phyloP scores from a whole-genome alignment of 1,284 basidiomycete species.

The Leccinum fuscescens region DNA sequence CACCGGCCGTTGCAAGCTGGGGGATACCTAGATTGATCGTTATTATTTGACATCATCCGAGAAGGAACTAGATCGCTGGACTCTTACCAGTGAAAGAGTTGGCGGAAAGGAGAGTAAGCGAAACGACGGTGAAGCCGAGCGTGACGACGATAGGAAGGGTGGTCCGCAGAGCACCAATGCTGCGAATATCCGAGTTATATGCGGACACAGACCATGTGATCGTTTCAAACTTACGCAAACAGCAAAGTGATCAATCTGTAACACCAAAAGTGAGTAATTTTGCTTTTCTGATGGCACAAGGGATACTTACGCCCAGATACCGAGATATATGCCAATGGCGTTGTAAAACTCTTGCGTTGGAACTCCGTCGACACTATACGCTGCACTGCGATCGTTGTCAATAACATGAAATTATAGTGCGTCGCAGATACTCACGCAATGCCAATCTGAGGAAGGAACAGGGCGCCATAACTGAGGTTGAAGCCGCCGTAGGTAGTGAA shows the following conservation, averaged over 20 bases:
- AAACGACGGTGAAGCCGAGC: slow-evolving; percentile 24
- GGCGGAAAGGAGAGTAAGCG: slow-evolving; percentile 24
- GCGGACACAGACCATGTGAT: background rate
- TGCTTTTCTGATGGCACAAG: background rate
- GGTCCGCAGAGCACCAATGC: slow-evolving; percentile 29
- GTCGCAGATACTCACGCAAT: slow-evolving; percentile 20
- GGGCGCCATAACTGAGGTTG: slow-evolving; percentile 29
- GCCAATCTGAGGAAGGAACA: slow-evolving; percentile 29
- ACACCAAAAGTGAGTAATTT: background rate
- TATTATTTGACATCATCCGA: background rate
- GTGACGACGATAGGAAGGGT: slow-evolving; percentile 26
- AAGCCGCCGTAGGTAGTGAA: slow-evolving; percentile 32
- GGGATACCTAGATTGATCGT: slow-evolving; percentile 15
- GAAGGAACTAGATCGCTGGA: background rate
- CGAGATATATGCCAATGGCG: slow-evolving; percentile 31
- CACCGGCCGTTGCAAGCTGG: slow-evolving; percentile 28
- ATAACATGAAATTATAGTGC: background rate
- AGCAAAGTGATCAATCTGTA: slow-evolving; percentile 21
- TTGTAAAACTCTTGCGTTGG: slow-evolving; percentile 24
- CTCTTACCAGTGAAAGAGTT: slow-evolving; percentile 28
- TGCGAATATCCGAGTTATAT: slow-evolving; percentile 3
- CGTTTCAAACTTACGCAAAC: slow-evolving; percentile 15
- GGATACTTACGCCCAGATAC: slow-evolving; percentile 20
- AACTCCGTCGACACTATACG: slow-evolving; percentile 24
- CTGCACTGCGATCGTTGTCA: slow-evolving; percentile 19